phyloP scores from a whole-genome alignment of 192 early-diverging fungal species.

The Kickxella alabastrina region DNA sequence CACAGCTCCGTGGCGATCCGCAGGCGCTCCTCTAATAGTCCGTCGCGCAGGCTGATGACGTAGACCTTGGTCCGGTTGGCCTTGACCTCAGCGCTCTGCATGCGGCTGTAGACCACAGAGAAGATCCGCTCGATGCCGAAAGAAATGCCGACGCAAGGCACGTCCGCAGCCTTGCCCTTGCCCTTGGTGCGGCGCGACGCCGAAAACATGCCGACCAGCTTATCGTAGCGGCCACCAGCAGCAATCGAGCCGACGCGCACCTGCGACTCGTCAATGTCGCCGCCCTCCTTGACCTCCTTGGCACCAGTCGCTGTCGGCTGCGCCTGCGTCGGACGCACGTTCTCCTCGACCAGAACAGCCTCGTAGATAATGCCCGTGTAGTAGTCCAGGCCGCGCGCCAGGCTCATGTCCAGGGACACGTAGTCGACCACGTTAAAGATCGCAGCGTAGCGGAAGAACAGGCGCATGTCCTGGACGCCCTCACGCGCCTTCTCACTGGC shows the following conservation, averaged over 20 bases:
- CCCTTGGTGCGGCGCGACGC: conserved; percentile 54
- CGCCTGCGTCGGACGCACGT: conserved; percentile 22
- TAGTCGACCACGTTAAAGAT: conserved; percentile 65
- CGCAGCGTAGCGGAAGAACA: conserved; percentile 82
- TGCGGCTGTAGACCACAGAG: conserved; percentile 72
- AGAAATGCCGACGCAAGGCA: conserved; percentile 93
- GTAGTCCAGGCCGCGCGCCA: conserved; percentile 98
- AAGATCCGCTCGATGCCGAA: conserved; percentile 97
- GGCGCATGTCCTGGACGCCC: conserved; percentile 82
- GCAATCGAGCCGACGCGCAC: conserved; percentile 93
- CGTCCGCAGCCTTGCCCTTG: conserved; percentile 35
- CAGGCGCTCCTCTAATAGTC: conserved; percentile 88
- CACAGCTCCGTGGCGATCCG: conserved; percentile 80
- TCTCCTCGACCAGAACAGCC: conserved; percentile 64
- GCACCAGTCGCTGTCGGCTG: conserved; percentile 11
- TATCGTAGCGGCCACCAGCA: conserved; percentile 96
- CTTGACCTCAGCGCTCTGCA: conserved; percentile 59
- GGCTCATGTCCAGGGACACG: conserved; percentile 86
- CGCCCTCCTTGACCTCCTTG: conserved; percentile 11
- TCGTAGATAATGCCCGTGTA: conserved; percentile 99
- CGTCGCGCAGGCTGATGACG: conserved; percentile 75
- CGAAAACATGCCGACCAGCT: conserved; percentile 94
- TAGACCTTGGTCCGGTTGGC: conserved; percentile 79
- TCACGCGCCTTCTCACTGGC: conserved; percentile 64
- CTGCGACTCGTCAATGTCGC: conserved; percentile 63